Evolutionary conservation across 2,329 filamentous ascomycete genomes (phyloP).

Genomic region (Drechmeria coniospora): DNA sequence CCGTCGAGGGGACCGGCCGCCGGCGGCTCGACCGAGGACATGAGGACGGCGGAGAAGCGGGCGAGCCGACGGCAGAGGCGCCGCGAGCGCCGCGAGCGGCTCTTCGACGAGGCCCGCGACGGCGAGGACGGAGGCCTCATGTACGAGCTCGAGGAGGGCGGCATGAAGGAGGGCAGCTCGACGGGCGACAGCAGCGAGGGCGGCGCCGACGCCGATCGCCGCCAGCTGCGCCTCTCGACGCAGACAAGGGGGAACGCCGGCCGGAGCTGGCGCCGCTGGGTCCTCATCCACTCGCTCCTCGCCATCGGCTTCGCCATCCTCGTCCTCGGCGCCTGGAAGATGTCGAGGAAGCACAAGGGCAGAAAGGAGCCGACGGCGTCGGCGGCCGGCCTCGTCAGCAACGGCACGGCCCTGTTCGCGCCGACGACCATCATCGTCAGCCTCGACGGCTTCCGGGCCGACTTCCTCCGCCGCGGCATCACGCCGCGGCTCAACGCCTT

Average conservation of each 20-base stretch:
- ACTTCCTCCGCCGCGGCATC: constrained; percentile 71
- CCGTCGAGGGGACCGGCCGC: constrained; percentile 19
- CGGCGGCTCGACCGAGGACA: constrained; percentile 31
- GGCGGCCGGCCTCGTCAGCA: constrained; percentile 35
- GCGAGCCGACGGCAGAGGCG: constrained; percentile 32
- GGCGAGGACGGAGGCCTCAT: constrained; percentile 64
- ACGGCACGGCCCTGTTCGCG: constrained; percentile 78
- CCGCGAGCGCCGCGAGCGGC: constrained; percentile 34
- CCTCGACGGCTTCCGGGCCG: constrained; percentile 87
- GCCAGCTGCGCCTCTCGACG: constrained; percentile 31
- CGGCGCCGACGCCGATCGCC: constrained; percentile 42
- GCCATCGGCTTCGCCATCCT: constrained; percentile 39
- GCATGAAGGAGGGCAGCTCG: constrained; percentile 48
- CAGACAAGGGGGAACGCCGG: constrained; percentile 32
- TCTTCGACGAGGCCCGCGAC: constrained; percentile 36
- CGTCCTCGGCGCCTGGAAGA: constrained; percentile 41
- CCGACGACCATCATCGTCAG: constrained; percentile 91
- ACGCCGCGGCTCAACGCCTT: constrained; percentile 73
- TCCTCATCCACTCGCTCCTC: constrained; percentile 36
- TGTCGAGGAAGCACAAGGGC: constrained; percentile 31
- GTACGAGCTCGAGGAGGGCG: constrained; percentile 83
- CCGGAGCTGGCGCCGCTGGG: constrained; percentile 37
- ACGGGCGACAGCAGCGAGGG: constrained; percentile 47
- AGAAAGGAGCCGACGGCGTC: constrained; percentile 4
- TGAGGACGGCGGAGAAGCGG: constrained; percentile 34